Base-by-base conservation (phyloP, 192 early-diverging fungal genomes). In the Phycomyces nitens region DNA sequence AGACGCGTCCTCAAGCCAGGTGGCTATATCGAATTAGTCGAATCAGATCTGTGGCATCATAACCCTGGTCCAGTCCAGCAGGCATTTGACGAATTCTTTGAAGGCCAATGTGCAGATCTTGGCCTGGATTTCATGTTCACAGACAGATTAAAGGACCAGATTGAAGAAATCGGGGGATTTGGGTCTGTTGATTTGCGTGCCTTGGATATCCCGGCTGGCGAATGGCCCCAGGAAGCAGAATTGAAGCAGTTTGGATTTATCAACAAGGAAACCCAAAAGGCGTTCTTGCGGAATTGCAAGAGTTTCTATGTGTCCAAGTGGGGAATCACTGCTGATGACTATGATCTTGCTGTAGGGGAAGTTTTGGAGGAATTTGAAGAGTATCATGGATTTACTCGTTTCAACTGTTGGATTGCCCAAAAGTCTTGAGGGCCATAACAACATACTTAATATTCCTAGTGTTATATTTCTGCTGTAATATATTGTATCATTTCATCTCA, bases 231-330 rank as follows among this genome's bases (percentile, higher is more conserved):
- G 0, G 73, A 75, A 42, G 49, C 60, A 67, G 71, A 63, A 15
- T 29, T 66, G 27, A 75, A 75, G 39, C 68, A 75, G 22, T 65
- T 63, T 62, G 73, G 73, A 18, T 75, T 70, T 12, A 70, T 75
- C 43, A 70, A 75, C 52, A 55, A 70, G 55, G 73, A 70, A 21
- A 51, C 59, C 20, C 68, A 75, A 58, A 75, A 70, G 18, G 50
- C 68, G 9, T 56, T 54, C 8, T 63, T 67, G 34, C 60, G 58
- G 38, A 70, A 68, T 22, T 60, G 51, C 24, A 70, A 70, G 59
- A 57, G 16, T 10, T 62, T 40, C 11, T 75, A 66, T 61, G 38
- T 66, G 5, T 21, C 54, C 4, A 61, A 66, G 42, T 70, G 68
- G 60, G 50, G 56, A 27, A 65, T 75, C 18, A 38, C 73, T 15